Evolutionary conservation across 2,329 filamentous ascomycete species (phyloP).

Genomic region (Fusarium algeriense): DNA sequence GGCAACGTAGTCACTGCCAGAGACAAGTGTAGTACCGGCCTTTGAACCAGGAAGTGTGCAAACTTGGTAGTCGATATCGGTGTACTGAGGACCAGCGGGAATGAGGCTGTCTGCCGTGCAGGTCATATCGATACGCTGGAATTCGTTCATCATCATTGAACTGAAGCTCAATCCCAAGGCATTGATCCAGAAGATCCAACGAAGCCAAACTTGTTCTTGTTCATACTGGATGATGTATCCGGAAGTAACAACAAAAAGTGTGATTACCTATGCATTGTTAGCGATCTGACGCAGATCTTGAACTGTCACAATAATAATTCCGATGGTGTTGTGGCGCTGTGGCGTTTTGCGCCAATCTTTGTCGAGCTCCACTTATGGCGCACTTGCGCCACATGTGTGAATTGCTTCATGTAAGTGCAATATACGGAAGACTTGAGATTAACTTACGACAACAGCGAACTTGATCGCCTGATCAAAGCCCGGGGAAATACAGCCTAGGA

Average conservation of each 20-base stretch:
- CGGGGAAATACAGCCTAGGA: conserved; percentile 78
- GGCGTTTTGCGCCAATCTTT: neutral
- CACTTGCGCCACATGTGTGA: neutral
- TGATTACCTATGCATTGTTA: conserved; percentile 62
- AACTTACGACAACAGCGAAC: conserved; percentile 75
- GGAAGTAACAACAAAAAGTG: conserved; percentile 82
- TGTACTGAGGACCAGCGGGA: conserved; percentile 77
- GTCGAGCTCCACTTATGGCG: neutral
- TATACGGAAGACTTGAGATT: neutral
- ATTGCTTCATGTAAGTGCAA: neutral
- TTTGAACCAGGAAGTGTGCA: conserved; percentile 82
- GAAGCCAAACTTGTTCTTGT: conserved; percentile 78
- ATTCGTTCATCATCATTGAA: conserved; percentile 89
- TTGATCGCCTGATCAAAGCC: conserved; percentile 90
- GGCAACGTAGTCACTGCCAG: conserved; percentile 76
- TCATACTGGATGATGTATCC: conserved; percentile 88
- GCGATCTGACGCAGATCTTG: too few species aligned
- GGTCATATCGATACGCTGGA: conserved; percentile 74
- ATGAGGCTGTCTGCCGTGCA: conserved; percentile 78
- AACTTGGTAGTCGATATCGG: conserved; percentile 78
- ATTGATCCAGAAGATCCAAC: conserved; percentile 86
- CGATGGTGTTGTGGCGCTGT: neutral
- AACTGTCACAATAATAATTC: too few species aligned
- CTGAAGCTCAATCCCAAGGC: conserved; percentile 80
- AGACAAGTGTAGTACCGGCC: conserved; percentile 72